Base-by-base conservation (phyloP, 306 rosid genomes). In the Prunus mume region DNA sequence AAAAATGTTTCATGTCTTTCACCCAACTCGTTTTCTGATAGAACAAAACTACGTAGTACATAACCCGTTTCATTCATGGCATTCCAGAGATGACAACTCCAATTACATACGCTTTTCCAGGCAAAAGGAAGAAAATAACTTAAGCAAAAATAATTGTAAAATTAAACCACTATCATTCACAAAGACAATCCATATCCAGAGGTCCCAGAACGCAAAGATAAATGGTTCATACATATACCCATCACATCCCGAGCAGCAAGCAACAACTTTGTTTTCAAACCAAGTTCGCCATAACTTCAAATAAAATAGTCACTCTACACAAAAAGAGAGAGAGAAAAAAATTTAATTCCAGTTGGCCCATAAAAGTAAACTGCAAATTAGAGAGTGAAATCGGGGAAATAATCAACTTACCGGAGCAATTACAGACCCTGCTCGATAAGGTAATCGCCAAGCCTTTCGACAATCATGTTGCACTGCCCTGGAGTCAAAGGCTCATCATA, bases 371-470 rank as follows among this genome's bases (percentile, higher is more conserved):
- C 28, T 18, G 50, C 2, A 9, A 45, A 38, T 5, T 12, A 9
- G 12, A 0, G 24, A 1, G 18, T 12, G 58, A 66, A 2, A n/a
- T 1, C 0, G 17, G 9, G 50, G 73, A 41, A 25, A 25, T 19
- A 12, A 54, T 76, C 19, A 68, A 27, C 60, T 45, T 73, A 68
- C 41, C 57, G 10, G 22, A 71, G 75, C 74, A 68, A 79, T 76
- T 80, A 92, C 66, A 90, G 84, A 85, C 86, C 90, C 92, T 91
- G 95, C n/a, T 91, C 97, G 66, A 88, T 10, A 58, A 92, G 93
- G 75, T 92, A 92, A 85, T 92, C 97, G 28, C 96, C 97, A 76
- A 92, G 90, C 97, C 95, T 92, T 81, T 92, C 97, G 56, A 92
- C 97, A 74, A 92, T 69, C 89, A 90, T 84, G 90, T 92, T 90